phyloP scores from a whole-genome alignment of 2,329 filamentous ascomycete genomes.

The Ophiostoma tasmaniense region DNA sequence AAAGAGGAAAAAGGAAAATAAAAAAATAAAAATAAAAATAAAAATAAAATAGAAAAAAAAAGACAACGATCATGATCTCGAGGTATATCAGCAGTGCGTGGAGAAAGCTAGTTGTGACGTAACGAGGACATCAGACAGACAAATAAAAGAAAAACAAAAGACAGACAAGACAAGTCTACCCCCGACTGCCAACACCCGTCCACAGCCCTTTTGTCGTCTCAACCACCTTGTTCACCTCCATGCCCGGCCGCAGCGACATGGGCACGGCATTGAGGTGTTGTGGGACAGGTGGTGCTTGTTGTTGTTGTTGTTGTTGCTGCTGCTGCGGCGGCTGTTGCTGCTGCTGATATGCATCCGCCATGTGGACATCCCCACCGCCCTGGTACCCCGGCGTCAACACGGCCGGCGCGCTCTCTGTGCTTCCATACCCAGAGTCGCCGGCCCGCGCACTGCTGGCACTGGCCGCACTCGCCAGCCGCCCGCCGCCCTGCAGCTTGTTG shows the following conservation, averaged over 20 bases:
- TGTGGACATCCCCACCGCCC: neutral
- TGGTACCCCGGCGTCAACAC: neutral
- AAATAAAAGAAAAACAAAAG: neutral
- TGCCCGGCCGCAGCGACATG: conserved; percentile 46
- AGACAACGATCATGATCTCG: neutral
- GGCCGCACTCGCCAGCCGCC: conserved; percentile 22
- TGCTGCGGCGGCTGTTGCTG: neutral
- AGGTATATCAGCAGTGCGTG: too few species aligned
- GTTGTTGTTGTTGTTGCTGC: neutral
- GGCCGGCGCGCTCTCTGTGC: conserved; percentile 29
- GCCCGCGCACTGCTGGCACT: neutral
- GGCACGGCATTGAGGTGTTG: conserved; percentile 27
- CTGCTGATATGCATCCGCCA: neutral
- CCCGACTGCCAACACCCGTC: conserved; percentile 32
- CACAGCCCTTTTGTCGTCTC: conserved; percentile 58
- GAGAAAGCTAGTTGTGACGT: too few species aligned
- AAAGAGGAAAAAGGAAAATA: neutral
- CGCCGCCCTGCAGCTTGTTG: conserved; percentile 58
- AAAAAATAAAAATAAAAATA: neutral
- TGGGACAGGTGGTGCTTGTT: neutral
- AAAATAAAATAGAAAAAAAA: conserved; percentile 3
- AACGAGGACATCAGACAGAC: neutral
- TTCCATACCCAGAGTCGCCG: conserved; percentile 42
- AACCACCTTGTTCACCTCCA: conserved; percentile 47
- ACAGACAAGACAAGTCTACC: too few species aligned